Base-by-base conservation (phyloP, 2,329 filamentous ascomycete genomes). In the Fusarium sp. region DNA sequence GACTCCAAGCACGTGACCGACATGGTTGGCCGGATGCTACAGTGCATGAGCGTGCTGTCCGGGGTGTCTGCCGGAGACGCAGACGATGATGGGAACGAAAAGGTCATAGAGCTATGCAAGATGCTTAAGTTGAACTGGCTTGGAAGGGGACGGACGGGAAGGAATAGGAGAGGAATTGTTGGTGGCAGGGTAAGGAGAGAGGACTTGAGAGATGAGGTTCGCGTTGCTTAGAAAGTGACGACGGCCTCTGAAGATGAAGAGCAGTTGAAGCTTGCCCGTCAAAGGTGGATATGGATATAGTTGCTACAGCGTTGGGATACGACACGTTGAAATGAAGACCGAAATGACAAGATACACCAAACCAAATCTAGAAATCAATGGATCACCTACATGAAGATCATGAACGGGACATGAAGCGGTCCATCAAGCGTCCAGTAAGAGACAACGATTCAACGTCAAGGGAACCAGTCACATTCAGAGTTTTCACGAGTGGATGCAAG, bases 101-200 rank as follows among this genome's bases (percentile, higher is more conserved):
- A 93, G 83, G 93, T 98, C 79, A 93, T 96, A 71, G 90, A 95
- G 79, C 85, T 99, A 72, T 95, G 93, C 67, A 93, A 94, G 80
- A 92, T 97, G 77, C 86, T 99, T 71, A 99, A 98, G 84, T 91
- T 98, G 78, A 99, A 99, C 82, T 99, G 97, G 97, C 88, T 99
- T 2, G 96, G 96, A 0, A 88, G 97, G 56, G 96, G 96, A 0
- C 86, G 97, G 39, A 98, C 95, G 5, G 97, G 97, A 0, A 88
- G 97, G 73, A 97, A 98, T 82, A 86, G 97, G 63, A 90, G 95
- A 74, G 97, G 97, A 0, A 96, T 98, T 80, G 95, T 98, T 1
- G 95, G 95, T 2, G 89, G 88, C 0, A 82, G 89, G 62, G 88
- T 90, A 11, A 85, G 85, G 73, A 82, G 88, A 60, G 86, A 87